Evolutionary conservation across 352 stramenopile species (phyloP).

Genomic region (Peronosclerospora sorghi): DNA sequence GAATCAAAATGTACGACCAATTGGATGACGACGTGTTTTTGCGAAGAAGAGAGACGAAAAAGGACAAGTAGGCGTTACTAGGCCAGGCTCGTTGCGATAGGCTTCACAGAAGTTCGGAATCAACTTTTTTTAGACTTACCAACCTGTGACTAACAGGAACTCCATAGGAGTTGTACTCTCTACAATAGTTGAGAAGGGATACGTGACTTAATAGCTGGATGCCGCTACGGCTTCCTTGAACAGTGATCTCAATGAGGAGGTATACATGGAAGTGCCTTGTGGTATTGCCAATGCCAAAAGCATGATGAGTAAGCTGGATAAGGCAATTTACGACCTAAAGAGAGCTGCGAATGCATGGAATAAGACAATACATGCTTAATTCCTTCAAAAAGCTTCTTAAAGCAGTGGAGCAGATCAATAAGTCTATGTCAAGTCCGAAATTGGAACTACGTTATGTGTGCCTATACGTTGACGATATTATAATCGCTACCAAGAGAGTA

Average conservation of each 20-base stretch:
- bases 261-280: no score
- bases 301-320: not conserved
- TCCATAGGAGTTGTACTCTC: no score
- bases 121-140: not conserved
- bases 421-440: not conserved
- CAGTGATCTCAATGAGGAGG: no score
- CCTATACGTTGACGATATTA: not conserved
- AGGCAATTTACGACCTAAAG: not conserved
- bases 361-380: not conserved
- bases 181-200: not conserved
- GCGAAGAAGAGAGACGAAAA: not conserved
- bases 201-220: not conserved
- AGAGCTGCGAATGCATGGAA: not conserved
- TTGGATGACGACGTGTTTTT: not conserved
- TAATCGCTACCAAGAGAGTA: no score
- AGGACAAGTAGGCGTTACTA: not conserved
- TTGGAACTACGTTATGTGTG: not conserved
- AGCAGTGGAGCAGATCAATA: not conserved
- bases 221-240: not conserved
- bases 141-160: not conserved
- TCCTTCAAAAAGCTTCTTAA: not conserved
- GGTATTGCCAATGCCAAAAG: no score
- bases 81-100: not conserved
- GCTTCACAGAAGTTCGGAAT: not conserved
- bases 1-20: not conserved